phyloP scores from a whole-genome alignment of 768 basidiomycete species.

The Collybia mongolica region DNA sequence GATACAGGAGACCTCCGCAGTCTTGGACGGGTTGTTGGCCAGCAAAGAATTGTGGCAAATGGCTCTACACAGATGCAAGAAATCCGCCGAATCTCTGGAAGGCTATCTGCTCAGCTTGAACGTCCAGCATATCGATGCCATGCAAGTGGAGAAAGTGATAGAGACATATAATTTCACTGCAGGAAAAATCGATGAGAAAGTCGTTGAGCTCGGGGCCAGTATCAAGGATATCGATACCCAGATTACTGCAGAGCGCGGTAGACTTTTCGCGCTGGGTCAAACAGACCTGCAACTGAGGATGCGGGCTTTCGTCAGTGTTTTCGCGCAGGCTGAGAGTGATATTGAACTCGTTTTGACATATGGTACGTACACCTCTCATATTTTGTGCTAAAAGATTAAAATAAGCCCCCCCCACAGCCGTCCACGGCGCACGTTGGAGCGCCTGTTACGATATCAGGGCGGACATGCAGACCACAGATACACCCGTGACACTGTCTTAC shows the following conservation, averaged over 20 bases:
- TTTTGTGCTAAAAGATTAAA: neutral
- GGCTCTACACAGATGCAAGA: constrained; percentile 21
- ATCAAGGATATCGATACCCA: constrained; percentile 14
- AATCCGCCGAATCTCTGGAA: constrained; percentile 20
- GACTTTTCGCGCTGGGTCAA: constrained; percentile 8
- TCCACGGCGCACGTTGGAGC: constrained; percentile 28
- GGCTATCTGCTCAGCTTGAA: constrained; percentile 24
- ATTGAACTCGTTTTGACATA: constrained; percentile 30
- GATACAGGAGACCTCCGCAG: constrained; percentile 16
- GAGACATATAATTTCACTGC: constrained; percentile 21
- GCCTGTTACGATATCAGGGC: constrained; percentile 39
- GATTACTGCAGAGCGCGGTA: constrained; percentile 16
- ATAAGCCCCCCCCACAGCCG: constrained; percentile 10
- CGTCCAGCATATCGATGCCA: constrained; percentile 19
- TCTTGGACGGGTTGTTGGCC: constrained; percentile 15
- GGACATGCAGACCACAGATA: constrained; percentile 30
- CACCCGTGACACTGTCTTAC: constrained; percentile 31
- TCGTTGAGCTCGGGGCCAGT: constrained; percentile 17
- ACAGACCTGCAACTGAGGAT: constrained; percentile 12
- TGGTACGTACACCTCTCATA: constrained; percentile 15
- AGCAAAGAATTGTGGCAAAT: constrained; percentile 15
- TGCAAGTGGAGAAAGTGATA: constrained; percentile 14
- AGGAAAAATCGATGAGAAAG: constrained; percentile 22
- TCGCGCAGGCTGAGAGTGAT: constrained; percentile 22
- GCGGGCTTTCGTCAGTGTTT: constrained; percentile 20